A percentile compares a stretch with the other conserved stretches of the same genome.
Conservation (phyloP, 345 rosid species). For the Acer yangbiense region DNA sequence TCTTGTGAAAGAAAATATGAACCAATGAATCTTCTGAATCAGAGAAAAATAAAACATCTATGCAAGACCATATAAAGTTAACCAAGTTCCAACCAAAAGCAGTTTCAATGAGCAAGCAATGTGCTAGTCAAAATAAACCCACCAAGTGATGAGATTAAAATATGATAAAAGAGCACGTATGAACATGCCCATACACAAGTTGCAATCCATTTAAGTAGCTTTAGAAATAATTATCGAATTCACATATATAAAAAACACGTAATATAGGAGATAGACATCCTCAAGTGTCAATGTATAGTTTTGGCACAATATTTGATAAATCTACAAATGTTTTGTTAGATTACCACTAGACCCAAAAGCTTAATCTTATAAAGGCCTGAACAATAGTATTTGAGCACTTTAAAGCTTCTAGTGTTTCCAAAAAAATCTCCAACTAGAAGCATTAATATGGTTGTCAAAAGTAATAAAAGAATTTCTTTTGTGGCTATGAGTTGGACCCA, state of each 20-base stretch:
- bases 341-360: not conserved
- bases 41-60: not conserved
- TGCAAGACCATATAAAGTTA: not conserved
- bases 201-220: not conserved
- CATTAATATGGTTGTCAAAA: not conserved
- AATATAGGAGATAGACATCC: not conserved
- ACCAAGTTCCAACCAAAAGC: not conserved
- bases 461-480: not conserved
- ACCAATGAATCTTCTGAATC: not conserved
- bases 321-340: not conserved
- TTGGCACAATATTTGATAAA: not conserved
- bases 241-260: not conserved
- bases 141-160: not conserved
- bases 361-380: not conserved
- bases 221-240: not conserved
- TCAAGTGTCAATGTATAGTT: not conserved
- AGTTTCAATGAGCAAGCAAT: not conserved
- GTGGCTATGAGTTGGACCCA: not conserved
- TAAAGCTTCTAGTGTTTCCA: not conserved
- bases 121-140: not conserved
- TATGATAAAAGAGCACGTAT: not conserved
- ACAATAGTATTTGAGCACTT: not conserved
- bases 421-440: not conserved
- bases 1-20: not conserved
- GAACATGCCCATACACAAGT: not conserved